phyloP scores from a whole-genome alignment of 2,329 filamentous ascomycete species.

The Penicillium sp. region DNA sequence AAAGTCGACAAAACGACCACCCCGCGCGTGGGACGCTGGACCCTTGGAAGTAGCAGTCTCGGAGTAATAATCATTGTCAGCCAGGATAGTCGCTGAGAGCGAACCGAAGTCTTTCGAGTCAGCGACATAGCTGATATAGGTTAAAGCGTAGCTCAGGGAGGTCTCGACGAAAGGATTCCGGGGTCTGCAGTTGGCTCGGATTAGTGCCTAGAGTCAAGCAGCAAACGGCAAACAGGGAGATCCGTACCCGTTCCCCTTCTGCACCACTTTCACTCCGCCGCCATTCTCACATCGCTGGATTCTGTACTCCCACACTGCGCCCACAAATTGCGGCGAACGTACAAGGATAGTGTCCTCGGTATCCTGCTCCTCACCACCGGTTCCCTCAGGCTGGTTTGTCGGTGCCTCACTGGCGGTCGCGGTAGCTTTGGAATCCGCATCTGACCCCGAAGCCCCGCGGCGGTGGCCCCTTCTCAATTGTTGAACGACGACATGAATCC shows the following conservation, averaged over 20 bases:
- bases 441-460: slow-evolving; percentile 18
- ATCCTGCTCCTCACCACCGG: slow-evolving; percentile 53
- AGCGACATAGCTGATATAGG: slow-evolving; percentile 62
- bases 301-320: slow-evolving; percentile 84
- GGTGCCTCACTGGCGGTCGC: slow-evolving; percentile 8
- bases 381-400: slow-evolving; percentile 10
- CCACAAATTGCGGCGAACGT: slow-evolving; percentile 83
- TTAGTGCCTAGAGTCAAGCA: slow-evolving; percentile 1
- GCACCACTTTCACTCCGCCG: slow-evolving; percentile 77
- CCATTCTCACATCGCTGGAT: slow-evolving; percentile 67
- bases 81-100: slow-evolving; percentile 77
- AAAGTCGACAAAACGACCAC: slow-evolving; percentile 70
- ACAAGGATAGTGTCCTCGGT: slow-evolving; percentile 71
- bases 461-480: slow-evolving; percentile 46
- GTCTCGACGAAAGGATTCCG: slow-evolving; percentile 90
- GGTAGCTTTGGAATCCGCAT: slow-evolving; percentile 11
- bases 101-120: slow-evolving; percentile 60
- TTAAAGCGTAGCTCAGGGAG: slow-evolving; percentile 80
- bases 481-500: slow-evolving; percentile 61
- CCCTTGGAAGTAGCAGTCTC: slow-evolving; percentile 51
- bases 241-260: slow-evolving; percentile 50
- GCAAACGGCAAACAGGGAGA: too few relatives aligned
- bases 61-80: slow-evolving; percentile 97
- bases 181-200: slow-evolving; percentile 41
- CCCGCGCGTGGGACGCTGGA: slow-evolving; percentile 33